Evolutionary conservation across 2,329 filamentous ascomycete genomes (phyloP), one percentile per base, ranked within the genome.

Genomic region (Alternaria conjuncta): DNA sequence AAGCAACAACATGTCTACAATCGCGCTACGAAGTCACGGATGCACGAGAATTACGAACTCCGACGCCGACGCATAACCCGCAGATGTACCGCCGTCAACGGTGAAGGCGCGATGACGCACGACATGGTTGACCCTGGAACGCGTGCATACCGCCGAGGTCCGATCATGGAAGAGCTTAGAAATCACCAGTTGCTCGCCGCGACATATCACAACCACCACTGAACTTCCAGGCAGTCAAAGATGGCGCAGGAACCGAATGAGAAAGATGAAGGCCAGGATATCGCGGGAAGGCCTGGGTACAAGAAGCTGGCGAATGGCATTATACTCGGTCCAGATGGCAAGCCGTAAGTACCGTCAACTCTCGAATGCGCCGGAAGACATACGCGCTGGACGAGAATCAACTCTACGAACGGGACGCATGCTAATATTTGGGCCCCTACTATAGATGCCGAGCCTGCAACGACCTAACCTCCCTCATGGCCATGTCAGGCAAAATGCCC

Each of bases 251-350:
- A 59, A 25, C 57, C 71, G 13, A 53, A 65, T 55, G 73, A 75
- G 20, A 64, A 72, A 60, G 49, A 53, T 11, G 71, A 74, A 59
- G 73, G 66, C 56, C 72, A 76, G 49, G 74, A 78, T 11, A 58
- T 68, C 23, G 72, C 73, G 10, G 58, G 58, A 45, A 65, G 72
- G 32, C 72, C 72, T 21, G 64, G 66, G 3, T 81, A 85, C 25
- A 86, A 86, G 75, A 87, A 85, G 73, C 81, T 91, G 28, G 87
- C 91, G 15, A 92, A 90, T 74, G 91, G 92, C 67, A 85, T 95
- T 3, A 86, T 95, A 41, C 82, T 95, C 36, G 92, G 90, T 49
- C 90, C 90, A 67, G 92, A 96, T 82, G 92, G 92, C 60, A 96
- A 96, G 81, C 92, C 92, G 92, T 95, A 82, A 84, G 91, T 81